These are phyloP conservation scores for Peziza echinospora DNA, from an alignment of 495 filamentous ascomycete species.

Conservation along the genomic window DNA sequence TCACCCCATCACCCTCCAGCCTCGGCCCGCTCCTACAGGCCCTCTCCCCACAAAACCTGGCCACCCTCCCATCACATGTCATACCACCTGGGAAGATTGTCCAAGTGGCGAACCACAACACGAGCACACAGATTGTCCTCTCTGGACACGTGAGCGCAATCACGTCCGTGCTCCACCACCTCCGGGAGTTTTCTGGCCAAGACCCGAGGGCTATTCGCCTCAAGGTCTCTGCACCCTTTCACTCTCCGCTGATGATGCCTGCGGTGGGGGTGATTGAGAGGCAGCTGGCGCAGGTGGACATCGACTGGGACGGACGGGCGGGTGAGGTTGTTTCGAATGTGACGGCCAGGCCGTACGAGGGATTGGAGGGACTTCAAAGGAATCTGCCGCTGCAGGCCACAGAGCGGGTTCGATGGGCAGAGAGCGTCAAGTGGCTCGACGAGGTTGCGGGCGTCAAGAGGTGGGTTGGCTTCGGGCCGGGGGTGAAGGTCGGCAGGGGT, in stretches of 20 bases:
- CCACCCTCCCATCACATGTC: constrained; percentile 40
- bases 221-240: constrained; percentile 81
- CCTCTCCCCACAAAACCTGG: constrained; percentile 55
- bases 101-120: constrained; percentile 83
- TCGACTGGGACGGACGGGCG: constrained; percentile 40
- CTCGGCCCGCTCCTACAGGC: constrained; percentile 43
- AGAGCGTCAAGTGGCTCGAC: constrained; percentile 73
- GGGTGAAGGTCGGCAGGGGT: constrained; percentile 70
- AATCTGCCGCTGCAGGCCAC: constrained; percentile 56
- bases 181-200: constrained; percentile 80
- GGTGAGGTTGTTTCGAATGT: constrained; percentile 74
- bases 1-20: constrained; percentile 73
- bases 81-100: constrained; percentile 54
- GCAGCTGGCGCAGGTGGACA: constrained; percentile 30
- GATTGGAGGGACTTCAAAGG: constrained; percentile 48
- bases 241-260: constrained; percentile 79
- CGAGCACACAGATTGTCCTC: constrained; percentile 86
- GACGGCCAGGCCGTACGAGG: constrained; percentile 52
- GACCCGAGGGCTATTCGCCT: constrained; percentile 74
- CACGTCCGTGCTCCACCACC: constrained; percentile 62
- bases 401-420: constrained; percentile 86
- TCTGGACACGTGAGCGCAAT: constrained; percentile 74
- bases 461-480: constrained; percentile 88
- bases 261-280: constrained; percentile 49
- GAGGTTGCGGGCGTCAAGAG: constrained; percentile 60